Conservation (phyloP, 768 basidiomycete genomes). For the Suillus paluster region DNA sequence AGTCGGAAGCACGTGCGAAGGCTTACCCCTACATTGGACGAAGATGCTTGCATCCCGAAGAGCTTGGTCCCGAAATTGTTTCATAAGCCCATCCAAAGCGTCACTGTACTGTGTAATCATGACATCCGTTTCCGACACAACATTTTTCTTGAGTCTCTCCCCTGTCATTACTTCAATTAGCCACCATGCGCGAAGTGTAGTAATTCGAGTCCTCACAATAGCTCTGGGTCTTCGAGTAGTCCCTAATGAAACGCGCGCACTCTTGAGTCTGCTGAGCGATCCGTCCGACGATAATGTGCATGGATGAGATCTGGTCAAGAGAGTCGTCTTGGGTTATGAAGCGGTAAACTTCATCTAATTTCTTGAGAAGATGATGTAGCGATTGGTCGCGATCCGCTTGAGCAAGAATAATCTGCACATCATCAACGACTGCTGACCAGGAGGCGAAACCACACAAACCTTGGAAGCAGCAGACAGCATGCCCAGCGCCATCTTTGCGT, state of each 20-base stretch:
- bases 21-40: neutral
- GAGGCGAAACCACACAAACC: neutral
- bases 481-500: slow-evolving; percentile 9
- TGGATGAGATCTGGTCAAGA: neutral
- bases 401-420: slow-evolving; percentile 4
- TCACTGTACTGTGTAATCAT: neutral
- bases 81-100: slow-evolving; percentile 1
- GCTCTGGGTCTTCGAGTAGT: slow-evolving; percentile 27
- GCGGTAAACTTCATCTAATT: neutral
- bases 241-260: slow-evolving; percentile 32
- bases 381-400: slow-evolving; percentile 10
- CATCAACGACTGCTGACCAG: neutral
- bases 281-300: neutral
- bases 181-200: neutral
- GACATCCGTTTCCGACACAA: neutral
- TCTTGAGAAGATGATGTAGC: neutral
- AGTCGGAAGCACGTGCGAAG: neutral
- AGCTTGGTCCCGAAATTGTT: slow-evolving; percentile 2
- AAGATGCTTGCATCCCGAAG: neutral
- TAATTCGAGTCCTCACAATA: slow-evolving; percentile 16
- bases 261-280: slow-evolving; percentile 28
- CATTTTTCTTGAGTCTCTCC: slow-evolving; percentile 2
- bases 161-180: neutral
- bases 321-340: slow-evolving; percentile 9
- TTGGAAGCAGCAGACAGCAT: slow-evolving; percentile 1